A percentile compares a stretch with the other conserved stretches of the same genome.
Conservation (phyloP, 2,329 filamentous ascomycete species). For the Arachnomyces sp. region DNA sequence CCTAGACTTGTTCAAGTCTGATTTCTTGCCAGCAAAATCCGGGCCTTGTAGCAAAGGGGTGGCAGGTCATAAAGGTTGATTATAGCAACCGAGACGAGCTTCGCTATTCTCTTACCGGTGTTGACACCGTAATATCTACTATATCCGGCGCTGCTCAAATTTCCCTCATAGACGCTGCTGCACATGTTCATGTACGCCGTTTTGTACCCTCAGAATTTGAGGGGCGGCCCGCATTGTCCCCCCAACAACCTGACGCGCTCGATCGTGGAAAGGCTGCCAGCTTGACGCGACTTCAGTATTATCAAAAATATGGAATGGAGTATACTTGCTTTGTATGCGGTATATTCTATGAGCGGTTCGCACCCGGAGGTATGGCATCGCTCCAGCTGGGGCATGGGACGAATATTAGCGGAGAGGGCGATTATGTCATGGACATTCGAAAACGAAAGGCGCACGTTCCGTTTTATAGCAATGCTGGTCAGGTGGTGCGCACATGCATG, state of each 20-base stretch:
- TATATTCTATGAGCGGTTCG: slow-evolving; percentile 67
- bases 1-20: slow-evolving; percentile 7
- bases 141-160: slow-evolving; percentile 59
- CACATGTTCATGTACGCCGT: slow-evolving; percentile 53
- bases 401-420: slow-evolving; percentile 49
- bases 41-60: slow-evolving; percentile 32
- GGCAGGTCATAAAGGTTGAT: slow-evolving; percentile 62
- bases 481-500: slow-evolving; percentile 53
- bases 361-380: slow-evolving; percentile 54
- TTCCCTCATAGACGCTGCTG: slow-evolving; percentile 63
- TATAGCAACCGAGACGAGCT: slow-evolving; percentile 53
- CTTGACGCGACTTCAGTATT: slow-evolving; percentile 48
- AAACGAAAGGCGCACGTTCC: slow-evolving; percentile 53
- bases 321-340: slow-evolving; percentile 67
- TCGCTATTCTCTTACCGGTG: slow-evolving; percentile 58
- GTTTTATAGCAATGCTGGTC: slow-evolving; percentile 43
- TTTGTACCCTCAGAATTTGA: slow-evolving; percentile 73
- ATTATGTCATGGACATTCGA: slow-evolving; percentile 58
- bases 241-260: slow-evolving; percentile 43
- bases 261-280: slow-evolving; percentile 54
- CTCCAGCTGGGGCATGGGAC: slow-evolving; percentile 52
- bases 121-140: slow-evolving; percentile 68
- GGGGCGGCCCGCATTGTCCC: slow-evolving; percentile 43
- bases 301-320: slow-evolving; percentile 46
- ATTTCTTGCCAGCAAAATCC: slow-evolving; percentile 25